Percentiles rank a stretch among this genome's conserved stretches.
phyloP scores from a whole-genome alignment of 2,329 filamentous ascomycete species.

The Cercospora canescens region DNA sequence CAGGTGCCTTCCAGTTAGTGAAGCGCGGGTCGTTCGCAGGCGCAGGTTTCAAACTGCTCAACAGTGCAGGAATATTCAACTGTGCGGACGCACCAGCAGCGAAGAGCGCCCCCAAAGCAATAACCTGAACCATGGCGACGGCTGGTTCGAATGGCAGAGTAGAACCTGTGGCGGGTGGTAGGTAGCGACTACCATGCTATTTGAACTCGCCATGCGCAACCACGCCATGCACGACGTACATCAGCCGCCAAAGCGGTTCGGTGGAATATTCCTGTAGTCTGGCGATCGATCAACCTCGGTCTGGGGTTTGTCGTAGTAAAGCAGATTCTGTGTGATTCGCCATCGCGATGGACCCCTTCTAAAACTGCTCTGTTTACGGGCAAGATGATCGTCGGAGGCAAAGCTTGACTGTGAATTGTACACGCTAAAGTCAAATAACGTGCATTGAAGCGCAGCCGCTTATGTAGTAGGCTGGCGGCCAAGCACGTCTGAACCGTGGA shows the following conservation, averaged over 20 bases:
- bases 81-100: slow-evolving; percentile 10
- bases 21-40: slow-evolving; percentile 29
- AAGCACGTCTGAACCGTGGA: background rate
- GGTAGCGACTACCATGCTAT: background rate
- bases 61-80: slow-evolving; percentile 21
- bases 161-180: background rate
- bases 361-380: background rate
- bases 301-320: background rate
- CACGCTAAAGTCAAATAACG: slow-evolving; percentile 1
- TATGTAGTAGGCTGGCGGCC: background rate
- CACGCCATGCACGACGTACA: background rate
- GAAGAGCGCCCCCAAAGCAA: slow-evolving; percentile 3
- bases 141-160: no score
- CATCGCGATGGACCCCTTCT: background rate
- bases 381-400: slow-evolving; percentile 3
- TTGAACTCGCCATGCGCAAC: background rate
- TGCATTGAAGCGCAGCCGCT: background rate
- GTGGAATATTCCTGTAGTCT: background rate
- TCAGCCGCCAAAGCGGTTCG: background rate
- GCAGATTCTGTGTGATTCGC: background rate
- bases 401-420: background rate
- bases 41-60: slow-evolving; percentile 28
- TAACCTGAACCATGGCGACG: slow-evolving; percentile 6
- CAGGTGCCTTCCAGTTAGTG: slow-evolving; percentile 30
- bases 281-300: background rate